These are phyloP conservation scores for Vitis riparia DNA, from an alignment of 164 flowering plant genomes.

Conservation along the genomic window DNA sequence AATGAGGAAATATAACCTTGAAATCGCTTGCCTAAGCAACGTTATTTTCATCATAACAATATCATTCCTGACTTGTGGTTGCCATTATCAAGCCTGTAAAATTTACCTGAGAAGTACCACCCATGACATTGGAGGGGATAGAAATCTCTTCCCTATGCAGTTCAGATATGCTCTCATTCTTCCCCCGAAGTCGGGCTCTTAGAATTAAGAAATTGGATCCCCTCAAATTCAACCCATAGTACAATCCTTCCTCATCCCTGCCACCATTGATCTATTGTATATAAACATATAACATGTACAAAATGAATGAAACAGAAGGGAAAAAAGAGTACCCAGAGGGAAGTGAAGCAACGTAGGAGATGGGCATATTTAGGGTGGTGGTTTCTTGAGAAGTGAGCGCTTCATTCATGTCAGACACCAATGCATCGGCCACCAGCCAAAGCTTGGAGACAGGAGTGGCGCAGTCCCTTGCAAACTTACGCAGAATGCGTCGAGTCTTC, in stretches of 20 bases:
- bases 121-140: slow-evolving; percentile 39
- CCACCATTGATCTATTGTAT: neutral
- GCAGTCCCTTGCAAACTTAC: slow-evolving; percentile 40
- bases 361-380: slow-evolving; percentile 32
- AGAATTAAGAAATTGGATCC: slow-evolving; percentile 45
- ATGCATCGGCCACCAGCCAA: slow-evolving; percentile 42
- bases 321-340: slow-evolving; percentile 40
- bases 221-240: slow-evolving; percentile 58
- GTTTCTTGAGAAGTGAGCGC: slow-evolving; percentile 25
- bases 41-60: no score
- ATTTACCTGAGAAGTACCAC: slow-evolving; percentile 33
- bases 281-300: neutral
- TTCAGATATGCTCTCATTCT: slow-evolving; percentile 38
- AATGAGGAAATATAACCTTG: no score
- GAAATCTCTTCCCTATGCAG: slow-evolving; percentile 37
- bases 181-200: slow-evolving; percentile 50
- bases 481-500: slow-evolving; percentile 30
- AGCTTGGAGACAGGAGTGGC: slow-evolving; percentile 53
- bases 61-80: no score
- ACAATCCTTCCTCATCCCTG: slow-evolving; percentile 62
- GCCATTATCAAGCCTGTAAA: neutral
- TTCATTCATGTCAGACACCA: slow-evolving; percentile 40
- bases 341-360: slow-evolving; percentile 32
- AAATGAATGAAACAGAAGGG: slow-evolving; percentile 1
- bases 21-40: no score